phyloP scores from a whole-genome alignment of 306 rosid genomes.

The Arachis hypogaea region DNA sequence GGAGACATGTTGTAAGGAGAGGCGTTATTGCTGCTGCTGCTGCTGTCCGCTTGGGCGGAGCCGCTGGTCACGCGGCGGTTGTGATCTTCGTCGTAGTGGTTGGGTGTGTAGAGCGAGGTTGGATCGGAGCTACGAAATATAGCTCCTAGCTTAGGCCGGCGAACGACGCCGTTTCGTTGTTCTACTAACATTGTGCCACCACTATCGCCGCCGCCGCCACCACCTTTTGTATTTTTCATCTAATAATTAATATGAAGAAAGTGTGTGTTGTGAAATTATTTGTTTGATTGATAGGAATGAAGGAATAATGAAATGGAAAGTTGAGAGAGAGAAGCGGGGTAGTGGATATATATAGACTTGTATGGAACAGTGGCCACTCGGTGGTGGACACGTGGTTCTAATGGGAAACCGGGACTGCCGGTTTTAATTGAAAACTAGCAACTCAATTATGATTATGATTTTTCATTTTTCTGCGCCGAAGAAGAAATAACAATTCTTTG shows the following conservation, averaged over 20 bases:
- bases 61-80: constrained; percentile 38
- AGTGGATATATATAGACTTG: constrained; percentile 33
- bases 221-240: constrained; percentile 54
- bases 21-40: constrained; percentile 38
- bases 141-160: constrained; percentile 56
- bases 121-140: constrained; percentile 58
- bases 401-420: constrained; percentile 49
- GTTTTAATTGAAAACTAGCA: constrained; percentile 20
- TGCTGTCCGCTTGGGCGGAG: constrained; percentile 26
- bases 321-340: background rate
- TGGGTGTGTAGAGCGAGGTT: background rate
- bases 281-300: background rate
- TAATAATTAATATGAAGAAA: background rate
- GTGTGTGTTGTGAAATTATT: no score
- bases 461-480: no score
- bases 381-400: constrained; percentile 52
- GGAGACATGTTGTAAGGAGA: constrained; percentile 78
- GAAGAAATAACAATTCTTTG: no score
- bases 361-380: constrained; percentile 1
- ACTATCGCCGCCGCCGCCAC: no score
- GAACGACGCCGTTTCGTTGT: constrained; percentile 15
- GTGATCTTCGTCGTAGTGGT: background rate
- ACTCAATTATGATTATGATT: background rate
- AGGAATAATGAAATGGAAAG: constrained; percentile 18
- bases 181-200: constrained; percentile 50